Evolutionary conservation across 352 stramenopile genomes (phyloP).

Genomic region (Globisporangium spinosum): DNA sequence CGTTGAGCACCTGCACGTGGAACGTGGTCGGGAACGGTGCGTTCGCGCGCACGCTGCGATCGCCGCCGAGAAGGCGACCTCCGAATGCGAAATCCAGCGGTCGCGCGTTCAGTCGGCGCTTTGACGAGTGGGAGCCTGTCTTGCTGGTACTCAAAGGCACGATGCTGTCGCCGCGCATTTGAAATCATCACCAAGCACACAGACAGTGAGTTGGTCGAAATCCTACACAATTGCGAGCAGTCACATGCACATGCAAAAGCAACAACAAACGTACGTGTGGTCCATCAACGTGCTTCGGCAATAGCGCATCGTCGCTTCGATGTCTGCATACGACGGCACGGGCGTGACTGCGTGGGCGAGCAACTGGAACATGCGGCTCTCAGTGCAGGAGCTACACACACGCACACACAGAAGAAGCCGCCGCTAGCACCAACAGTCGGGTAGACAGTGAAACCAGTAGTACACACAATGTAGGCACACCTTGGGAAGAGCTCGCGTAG

Average conservation of each 20-base stretch:
- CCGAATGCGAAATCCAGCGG: constrained; percentile 48
- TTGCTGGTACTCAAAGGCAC: constrained; percentile 24
- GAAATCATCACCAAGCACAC: constrained; percentile 6
- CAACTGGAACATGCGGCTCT: constrained; percentile 71
- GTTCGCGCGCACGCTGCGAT: constrained; percentile 69
- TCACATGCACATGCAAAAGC: background rate
- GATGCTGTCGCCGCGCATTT: constrained; percentile 21
- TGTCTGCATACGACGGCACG: constrained; percentile 61
- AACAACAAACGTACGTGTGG: constrained; percentile 35
- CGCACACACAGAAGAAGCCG: background rate
- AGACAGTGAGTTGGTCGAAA: background rate
- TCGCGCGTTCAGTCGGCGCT: constrained; percentile 5
- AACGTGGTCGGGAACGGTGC: constrained; percentile 55
- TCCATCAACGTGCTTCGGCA: constrained; percentile 36
- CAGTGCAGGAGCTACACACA: constrained; percentile 31
- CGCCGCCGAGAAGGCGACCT: constrained; percentile 44
- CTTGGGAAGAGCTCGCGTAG: constrained; percentile 43
- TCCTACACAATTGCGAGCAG: background rate
- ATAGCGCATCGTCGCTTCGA: constrained; percentile 40
- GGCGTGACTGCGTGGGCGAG: constrained; percentile 60
- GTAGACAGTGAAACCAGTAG: too few relatives aligned
- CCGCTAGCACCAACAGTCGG: constrained; percentile 18
- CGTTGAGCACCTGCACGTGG: constrained; percentile 54
- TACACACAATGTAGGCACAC: constrained; percentile 16
- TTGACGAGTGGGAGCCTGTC: background rate